Evolutionary conservation across 306 rosid genomes (phyloP), one percentile per base, ranked within the genome.

Genomic region (Fagus crenata): DNA sequence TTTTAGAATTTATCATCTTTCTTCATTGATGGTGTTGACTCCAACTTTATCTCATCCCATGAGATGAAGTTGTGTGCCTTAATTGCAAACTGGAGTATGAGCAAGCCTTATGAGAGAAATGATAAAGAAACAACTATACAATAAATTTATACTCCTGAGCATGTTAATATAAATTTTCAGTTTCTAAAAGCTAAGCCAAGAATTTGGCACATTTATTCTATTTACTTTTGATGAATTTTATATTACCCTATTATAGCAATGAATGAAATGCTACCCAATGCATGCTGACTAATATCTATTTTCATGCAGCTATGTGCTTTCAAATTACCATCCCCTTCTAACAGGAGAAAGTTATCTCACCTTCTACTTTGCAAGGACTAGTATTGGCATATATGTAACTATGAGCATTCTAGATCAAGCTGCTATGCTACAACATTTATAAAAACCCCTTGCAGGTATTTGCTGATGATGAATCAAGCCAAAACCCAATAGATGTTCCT

Each of bases 401-500:
- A 42, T 18, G 11, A 55, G 60, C 60, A 5, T 11, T 55, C 18
- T 18, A 1, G 31, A 17, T 55, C 60, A 55, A 55, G 32, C 6
- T 18, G 32, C 31, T 2, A 1, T 5, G 28, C 11, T 55, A 55
- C 7, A 55, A 55, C 51, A 41, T 42, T 4, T n/a, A 13, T 6
- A 5, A 7, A 43, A 70, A 17, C 4, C 42, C 0, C 41, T 41
- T 63, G 6, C 41, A 91, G 93, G 92, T 93, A 63, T 90, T 89
- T 84, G 89, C 81, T n/a, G 95, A 91, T 31, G 69, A 75, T 12
- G 78, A 84, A 40, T 72, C 97, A 0, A 89, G 90, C 72, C 4
- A 6, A 46, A 4, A 22, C 28, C 28, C 28, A 22, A 22, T 22
- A 22, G 28, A 22, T 11, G 89, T 90, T 72, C 90, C 86, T 5